Base-by-base conservation (phyloP, 169 alveolate species). In the Blepharisma undulans region DNA sequence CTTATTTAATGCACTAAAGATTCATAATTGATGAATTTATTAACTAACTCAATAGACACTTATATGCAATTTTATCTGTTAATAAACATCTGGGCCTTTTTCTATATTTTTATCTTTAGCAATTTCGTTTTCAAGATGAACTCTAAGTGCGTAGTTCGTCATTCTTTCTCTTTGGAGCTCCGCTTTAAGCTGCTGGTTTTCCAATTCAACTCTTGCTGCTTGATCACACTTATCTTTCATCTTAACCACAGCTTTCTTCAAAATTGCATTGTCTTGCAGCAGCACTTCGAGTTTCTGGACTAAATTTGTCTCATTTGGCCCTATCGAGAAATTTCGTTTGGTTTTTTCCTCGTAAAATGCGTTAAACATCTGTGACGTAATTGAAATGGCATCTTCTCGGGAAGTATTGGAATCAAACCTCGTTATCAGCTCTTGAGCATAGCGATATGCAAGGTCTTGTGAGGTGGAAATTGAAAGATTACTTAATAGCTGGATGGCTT, bases 111-210 rank as follows among this genome's bases (percentile, higher is more conserved):
- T 48, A 5, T 48, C 66, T 48, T 48, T 48, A 48, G 66, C 66
- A 48, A 48, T 48, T 48, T 48, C 80, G 12, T 74, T 22, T 74
- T 74, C 80, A 25, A 74, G 33, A 29, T 74, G 80, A 29, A 74
- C 80, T 18, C 80, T 74, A 8, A 74, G 80, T 18, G 80, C 80
- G 80, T 74, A 74, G 80, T 29, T 74, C 48, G 30, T 74, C 80
- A 74, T 74, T 74, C 33, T 74, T 5, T 74, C 80, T 74, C 33
- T 22, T 18, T 74, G 30, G 10, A 74, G 33, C 33, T 74, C 80
- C 33, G 30, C 80, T 18, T 29, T 74, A 74, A 74, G 80, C 33
- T 74, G 80, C 33, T 74, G 30, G 16, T 74, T 74, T 74, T 74
- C 80, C 33, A 25, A 22, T 74, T 74, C 80, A 25, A 25, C 18